Base-by-base conservation (phyloP, 192 early-diverging fungal genomes). In the Coemansia sp. region DNA sequence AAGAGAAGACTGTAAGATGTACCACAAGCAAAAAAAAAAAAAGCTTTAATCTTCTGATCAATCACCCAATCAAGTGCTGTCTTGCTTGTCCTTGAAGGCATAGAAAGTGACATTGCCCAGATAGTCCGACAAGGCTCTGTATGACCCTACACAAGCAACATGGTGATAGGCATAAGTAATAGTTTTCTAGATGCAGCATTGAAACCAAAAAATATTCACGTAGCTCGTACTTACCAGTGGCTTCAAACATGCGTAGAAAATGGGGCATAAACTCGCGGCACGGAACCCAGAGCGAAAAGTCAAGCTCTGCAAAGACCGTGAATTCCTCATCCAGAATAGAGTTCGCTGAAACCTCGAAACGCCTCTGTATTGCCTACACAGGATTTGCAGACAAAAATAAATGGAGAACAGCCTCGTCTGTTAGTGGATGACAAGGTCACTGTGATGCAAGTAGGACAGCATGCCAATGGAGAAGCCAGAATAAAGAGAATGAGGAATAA, bases 251-350 rank as follows among this genome's bases (percentile, higher is more conserved):
- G 52, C 91, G 87, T 62, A 93, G 86, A 63, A 99, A 88, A 72
- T 99, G 97, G 1, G 97, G 95, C 86, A 94, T 87, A 39, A 97
- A 89, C 76, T 97, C 94, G 68, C 87, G 85, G 21, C 85, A 72
- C 1, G 97, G 92, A 19, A 97, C 69, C 80, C 91, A 97, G 19
- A 99, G 78, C 20, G 87, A 90, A 72, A 99, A 99, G 22, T 95
- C 94, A 31, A 99, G 87, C 51, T 90, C 84, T 0, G 93, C 86
- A 86, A 94, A 99, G 3, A 95, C 90, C 29, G 87, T 70, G 82
- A 97, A 97, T 79, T 99, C 97, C 63, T 94, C 87, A 30, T 93
- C 87, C 57, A 88, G 84, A 23, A 98, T 88, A 21, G 93, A 89
- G 62, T 92, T 90, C 22, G 84, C 63, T 17, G 89, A 83, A 2